A percentile compares a stretch with the other conserved stretches of the same genome.
These are phyloP conservation scores for Halenospora varia DNA, from an alignment of 495 filamentous ascomycete genomes.

Conservation along the genomic window DNA sequence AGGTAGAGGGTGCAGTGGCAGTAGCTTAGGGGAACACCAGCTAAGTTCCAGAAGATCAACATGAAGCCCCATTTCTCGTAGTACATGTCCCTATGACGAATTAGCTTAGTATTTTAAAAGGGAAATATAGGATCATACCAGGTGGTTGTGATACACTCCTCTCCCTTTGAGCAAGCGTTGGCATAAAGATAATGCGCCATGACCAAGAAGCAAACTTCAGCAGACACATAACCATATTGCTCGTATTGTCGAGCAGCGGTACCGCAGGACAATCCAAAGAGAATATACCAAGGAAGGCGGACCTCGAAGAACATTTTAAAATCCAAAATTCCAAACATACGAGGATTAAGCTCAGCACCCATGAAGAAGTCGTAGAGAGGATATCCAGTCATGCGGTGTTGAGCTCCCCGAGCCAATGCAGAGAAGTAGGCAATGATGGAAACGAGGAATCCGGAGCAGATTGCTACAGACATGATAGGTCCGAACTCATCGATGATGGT, in stretches of 20 bases:
- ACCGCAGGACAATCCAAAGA: conserved; percentile 73
- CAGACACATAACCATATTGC: conserved; percentile 82
- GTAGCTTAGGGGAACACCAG: conserved; percentile 91
- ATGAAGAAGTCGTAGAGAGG: conserved; percentile 98
- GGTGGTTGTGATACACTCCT: conserved; percentile 89
- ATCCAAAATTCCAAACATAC: conserved; percentile 89
- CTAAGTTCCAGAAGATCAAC: conserved; percentile 99
- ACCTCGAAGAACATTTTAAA: conserved; percentile 99
- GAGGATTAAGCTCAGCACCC: conserved; percentile 94
- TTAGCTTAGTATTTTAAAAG: background rate
- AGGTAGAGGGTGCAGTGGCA: conserved; percentile 96
- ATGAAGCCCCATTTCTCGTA: conserved; percentile 99
- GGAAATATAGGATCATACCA: conserved; percentile 49
- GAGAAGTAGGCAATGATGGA: conserved; percentile 81
- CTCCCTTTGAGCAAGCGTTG: conserved; percentile 94
- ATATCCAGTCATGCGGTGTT: conserved; percentile 90
- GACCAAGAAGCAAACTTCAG: conserved; percentile 81
- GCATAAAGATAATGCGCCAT: conserved; percentile 96
- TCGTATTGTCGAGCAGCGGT: conserved; percentile 88
- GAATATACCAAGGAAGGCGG: conserved; percentile 92
- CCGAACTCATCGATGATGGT: conserved; percentile 96
- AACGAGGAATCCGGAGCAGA: conserved; percentile 79
- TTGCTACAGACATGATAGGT: conserved; percentile 82
- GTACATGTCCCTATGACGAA: conserved; percentile 71
- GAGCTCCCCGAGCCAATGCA: conserved; percentile 69